Conservation (phyloP, 1,139 yeast species). For the Wickerhamiella pararugosa region DNA sequence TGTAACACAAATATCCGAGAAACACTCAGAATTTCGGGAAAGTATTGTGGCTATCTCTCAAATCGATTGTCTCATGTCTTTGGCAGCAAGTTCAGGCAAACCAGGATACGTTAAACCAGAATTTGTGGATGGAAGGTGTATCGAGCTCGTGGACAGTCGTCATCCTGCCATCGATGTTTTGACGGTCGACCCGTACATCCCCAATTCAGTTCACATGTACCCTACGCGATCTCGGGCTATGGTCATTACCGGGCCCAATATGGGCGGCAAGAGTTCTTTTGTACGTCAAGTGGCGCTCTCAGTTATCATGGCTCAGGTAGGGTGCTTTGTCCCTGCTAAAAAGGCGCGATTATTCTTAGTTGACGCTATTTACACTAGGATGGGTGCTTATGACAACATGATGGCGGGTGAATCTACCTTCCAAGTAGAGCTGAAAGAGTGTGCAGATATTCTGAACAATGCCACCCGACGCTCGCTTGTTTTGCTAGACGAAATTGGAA, state of each 20-base stretch:
- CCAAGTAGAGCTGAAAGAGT: conserved; percentile 59
- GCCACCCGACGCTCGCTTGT: conserved; percentile 41
- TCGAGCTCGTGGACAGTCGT: conserved; percentile 45
- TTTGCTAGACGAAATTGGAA: conserved; percentile 49
- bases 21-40: conserved; percentile 37
- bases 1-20: conserved; percentile 31
- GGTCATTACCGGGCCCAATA: conserved; percentile 59
- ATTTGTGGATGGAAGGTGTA: conserved; percentile 36
- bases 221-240: conserved; percentile 27
- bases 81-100: conserved; percentile 45
- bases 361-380: conserved; percentile 17
- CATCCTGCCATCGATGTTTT: conserved; percentile 67
- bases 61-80: conserved; percentile 62
- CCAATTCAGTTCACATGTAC: conserved; percentile 49
- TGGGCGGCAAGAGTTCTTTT: conserved; percentile 68
- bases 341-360: conserved; percentile 14
- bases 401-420: conserved; percentile 58
- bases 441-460: conserved; percentile 38
- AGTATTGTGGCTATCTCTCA: conserved; percentile 40
- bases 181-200: conserved; percentile 36
- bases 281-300: conserved; percentile 48
- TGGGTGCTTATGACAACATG: conserved; percentile 48
- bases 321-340: conserved; percentile 16
- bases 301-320: conserved; percentile 57
- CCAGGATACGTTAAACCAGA: conserved; percentile 41